Evolutionary conservation across 306 rosid genomes (phyloP).

Genomic region (Fragaria iinumae): DNA sequence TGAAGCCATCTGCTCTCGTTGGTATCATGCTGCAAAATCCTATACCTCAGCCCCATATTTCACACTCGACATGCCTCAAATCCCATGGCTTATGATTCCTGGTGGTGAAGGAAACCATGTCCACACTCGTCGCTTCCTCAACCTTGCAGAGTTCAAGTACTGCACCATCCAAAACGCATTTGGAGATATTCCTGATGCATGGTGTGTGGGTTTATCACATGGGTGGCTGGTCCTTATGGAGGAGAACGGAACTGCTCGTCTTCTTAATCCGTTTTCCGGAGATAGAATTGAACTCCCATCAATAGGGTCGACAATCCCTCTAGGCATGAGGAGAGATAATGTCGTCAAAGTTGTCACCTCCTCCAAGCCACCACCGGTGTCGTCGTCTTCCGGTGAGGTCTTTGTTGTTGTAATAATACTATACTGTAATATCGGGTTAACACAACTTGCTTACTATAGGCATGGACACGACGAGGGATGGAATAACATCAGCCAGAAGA

Average conservation of each 20-base stretch:
- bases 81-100: conserved; percentile 16
- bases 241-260: not conserved
- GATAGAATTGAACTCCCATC: not conserved
- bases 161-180: not conserved
- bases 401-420: not conserved
- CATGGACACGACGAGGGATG: not conserved
- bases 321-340: not conserved
- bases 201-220: conserved; percentile 7
- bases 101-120: not conserved
- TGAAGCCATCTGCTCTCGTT: not conserved
- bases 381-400: not conserved
- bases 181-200: not conserved
- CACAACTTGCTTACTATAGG: not conserved
- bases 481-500: not conserved
- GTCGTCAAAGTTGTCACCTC: not conserved
- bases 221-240: conserved; percentile 10
- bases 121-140: conserved; percentile 9
- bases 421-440: not conserved
- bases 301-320: not conserved
- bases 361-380: not conserved
- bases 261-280: too few relatives aligned
- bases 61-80: conserved; percentile 6
- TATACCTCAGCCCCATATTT: not conserved
- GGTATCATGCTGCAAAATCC: not conserved
- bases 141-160: not conserved